These are phyloP conservation scores for Kodamaea fukazawae DNA, from an alignment of 805 yeast genomes.

Conservation along the genomic window DNA sequence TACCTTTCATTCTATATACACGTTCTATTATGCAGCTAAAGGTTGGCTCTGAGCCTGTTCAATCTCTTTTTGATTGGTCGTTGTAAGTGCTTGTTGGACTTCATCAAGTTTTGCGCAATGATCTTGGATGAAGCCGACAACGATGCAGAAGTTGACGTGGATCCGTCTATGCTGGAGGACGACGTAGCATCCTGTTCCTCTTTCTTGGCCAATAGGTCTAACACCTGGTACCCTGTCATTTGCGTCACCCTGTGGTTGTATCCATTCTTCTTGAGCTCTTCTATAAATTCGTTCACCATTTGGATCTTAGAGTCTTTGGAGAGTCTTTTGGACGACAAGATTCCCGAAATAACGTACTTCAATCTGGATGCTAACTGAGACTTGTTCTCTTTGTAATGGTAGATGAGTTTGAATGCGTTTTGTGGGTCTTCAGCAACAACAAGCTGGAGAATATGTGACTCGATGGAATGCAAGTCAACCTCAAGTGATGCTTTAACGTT, in stretches of 20 bases:
- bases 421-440: slow-evolving; percentile 28
- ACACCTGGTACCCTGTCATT: slow-evolving; percentile 15
- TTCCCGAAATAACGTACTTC: slow-evolving; percentile 23
- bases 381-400: slow-evolving; percentile 19
- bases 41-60: background rate
- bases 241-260: slow-evolving; percentile 18
- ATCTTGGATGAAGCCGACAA: slow-evolving; percentile 2
- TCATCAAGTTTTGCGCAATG: slow-evolving; percentile 4
- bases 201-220: slow-evolving; percentile 9
- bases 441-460: slow-evolving; percentile 20
- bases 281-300: slow-evolving; percentile 18
- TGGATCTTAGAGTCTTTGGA: slow-evolving; percentile 17
- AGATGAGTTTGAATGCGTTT: slow-evolving; percentile 24
- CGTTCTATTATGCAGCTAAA: background rate
- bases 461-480: slow-evolving; percentile 15
- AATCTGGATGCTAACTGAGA: slow-evolving; percentile 20
- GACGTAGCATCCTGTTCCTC: background rate
- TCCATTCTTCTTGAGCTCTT: slow-evolving; percentile 16
- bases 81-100: slow-evolving; percentile 6
- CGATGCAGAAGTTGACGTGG: background rate
- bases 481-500: slow-evolving; percentile 18
- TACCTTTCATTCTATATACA: too few species aligned
- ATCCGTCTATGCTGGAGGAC: background rate
- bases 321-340: slow-evolving; percentile 20
- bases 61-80: slow-evolving; percentile 7